Conservation (phyloP, 768 basidiomycete species). For the Russula earlei region DNA sequence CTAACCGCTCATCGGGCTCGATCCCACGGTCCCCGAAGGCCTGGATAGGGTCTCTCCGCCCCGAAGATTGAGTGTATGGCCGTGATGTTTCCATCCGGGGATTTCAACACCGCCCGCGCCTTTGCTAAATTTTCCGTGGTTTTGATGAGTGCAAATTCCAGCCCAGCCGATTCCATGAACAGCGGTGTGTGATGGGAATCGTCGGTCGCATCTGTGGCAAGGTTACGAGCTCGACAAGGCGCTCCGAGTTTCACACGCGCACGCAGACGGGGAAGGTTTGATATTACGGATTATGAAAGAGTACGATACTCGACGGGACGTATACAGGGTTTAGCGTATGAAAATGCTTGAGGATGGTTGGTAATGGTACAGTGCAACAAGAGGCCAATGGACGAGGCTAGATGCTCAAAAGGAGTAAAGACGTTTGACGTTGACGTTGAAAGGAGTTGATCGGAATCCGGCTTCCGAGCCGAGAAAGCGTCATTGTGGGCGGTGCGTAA, state of each 20-base stretch:
- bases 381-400: conserved; percentile 11
- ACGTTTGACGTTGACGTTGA: no score
- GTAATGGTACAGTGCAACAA: conserved; percentile 17
- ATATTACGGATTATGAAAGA: conserved; percentile 11
- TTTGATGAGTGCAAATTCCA: not conserved
- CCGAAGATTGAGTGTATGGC: not conserved
- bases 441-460: conserved; percentile 13
- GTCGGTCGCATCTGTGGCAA: not conserved
- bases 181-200: conserved; percentile 3
- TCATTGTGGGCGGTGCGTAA: conserved; percentile 2
- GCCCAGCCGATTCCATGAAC: no score
- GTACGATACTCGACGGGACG: conserved; percentile 6
- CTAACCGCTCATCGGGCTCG: not conserved
- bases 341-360: conserved; percentile 18
- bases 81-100: not conserved
- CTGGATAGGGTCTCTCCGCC: not conserved
- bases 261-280: not conserved
- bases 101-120: not conserved
- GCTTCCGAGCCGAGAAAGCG: conserved; percentile 9
- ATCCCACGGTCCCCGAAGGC: conserved; percentile 9
- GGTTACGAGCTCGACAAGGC: not conserved
- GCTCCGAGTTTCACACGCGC: conserved; percentile 7
- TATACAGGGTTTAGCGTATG: conserved; percentile 17
- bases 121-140: not conserved
- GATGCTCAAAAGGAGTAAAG: conserved; percentile 13